Percentiles rank a stretch among this genome's conserved stretches.
These are phyloP conservation scores for Penicillium sclerotiorum DNA, from an alignment of 2,329 filamentous ascomycete species.

Conservation along the genomic window DNA sequence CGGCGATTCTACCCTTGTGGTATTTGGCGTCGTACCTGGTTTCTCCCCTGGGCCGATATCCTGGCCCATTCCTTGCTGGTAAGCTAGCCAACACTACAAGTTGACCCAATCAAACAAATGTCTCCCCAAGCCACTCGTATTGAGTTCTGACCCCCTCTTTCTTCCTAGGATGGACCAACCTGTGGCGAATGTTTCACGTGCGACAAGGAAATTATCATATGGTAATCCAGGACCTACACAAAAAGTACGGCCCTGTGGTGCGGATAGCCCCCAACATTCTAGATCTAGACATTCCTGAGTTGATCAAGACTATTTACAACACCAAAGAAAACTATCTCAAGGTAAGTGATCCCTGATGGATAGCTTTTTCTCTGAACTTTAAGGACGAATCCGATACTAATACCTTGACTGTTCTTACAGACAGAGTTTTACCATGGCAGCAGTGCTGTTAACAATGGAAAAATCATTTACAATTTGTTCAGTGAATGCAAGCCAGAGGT, in stretches of 20 bases:
- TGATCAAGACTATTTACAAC: slow-evolving; percentile 43
- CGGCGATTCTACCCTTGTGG: slow-evolving; percentile 13
- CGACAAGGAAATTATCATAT: slow-evolving; percentile 28
- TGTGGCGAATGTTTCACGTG: slow-evolving; percentile 41
- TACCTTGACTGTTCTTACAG: slow-evolving; percentile 17
- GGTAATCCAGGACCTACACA: slow-evolving; percentile 37
- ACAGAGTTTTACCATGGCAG: slow-evolving; percentile 44
- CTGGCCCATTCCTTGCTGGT: slow-evolving; percentile 26
- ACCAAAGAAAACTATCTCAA: slow-evolving; percentile 32
- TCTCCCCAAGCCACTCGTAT: neutral
- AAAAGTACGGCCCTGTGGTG: slow-evolving; percentile 45
- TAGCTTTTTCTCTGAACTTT: neutral
- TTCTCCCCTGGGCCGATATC: slow-evolving; percentile 21
- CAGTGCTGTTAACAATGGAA: slow-evolving; percentile 37
- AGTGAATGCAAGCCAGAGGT: slow-evolving; percentile 35
- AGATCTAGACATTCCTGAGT: slow-evolving; percentile 41
- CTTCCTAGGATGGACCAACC: slow-evolving; percentile 37
- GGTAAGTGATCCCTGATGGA: too few species aligned
- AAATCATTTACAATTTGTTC: slow-evolving; percentile 45
- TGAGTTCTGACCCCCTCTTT: neutral
- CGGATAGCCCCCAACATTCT: slow-evolving; percentile 46
- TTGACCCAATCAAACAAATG: neutral
- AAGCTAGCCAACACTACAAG: neutral
- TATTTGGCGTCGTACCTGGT: slow-evolving; percentile 19
- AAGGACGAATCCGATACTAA: neutral